A percentile compares a stretch with the other conserved stretches of the same genome.
These are phyloP conservation scores for Pythium phragmitis DNA, from an alignment of 352 stramenopile species.

Conservation along the genomic window DNA sequence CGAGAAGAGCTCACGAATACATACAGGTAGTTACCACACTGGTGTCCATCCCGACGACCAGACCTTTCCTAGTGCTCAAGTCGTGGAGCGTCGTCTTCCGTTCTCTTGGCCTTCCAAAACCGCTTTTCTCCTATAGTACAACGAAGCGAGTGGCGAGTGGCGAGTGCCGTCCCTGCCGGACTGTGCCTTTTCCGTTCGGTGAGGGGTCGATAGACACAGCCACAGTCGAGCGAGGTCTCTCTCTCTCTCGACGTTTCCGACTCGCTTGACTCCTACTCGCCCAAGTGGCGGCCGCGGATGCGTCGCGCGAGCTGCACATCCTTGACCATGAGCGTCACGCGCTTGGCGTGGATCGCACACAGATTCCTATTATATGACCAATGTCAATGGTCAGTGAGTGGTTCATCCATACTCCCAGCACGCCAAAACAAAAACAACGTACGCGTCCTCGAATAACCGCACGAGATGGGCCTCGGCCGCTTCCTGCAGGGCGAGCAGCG, in stretches of 20 bases:
- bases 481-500: constrained; percentile 92
- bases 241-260: neutral
- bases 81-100: neutral
- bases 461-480: constrained; percentile 95
- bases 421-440: constrained; percentile 31
- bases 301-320: constrained; percentile 92
- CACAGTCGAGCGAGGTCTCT: neutral
- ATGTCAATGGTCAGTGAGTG: neutral
- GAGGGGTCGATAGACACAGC: neutral
- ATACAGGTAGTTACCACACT: neutral
- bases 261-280: constrained; percentile 35
- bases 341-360: constrained; percentile 94
- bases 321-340: constrained; percentile 94
- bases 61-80: too few relatives aligned
- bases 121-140: constrained; percentile 18
- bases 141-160: neutral
- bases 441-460: constrained; percentile 93
- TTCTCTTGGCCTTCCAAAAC: neutral
- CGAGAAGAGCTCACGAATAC: neutral
- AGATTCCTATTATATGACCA: constrained; percentile 74
- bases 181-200: too few relatives aligned
- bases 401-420: too few relatives aligned
- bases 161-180: too few relatives aligned
- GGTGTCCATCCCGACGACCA: too few relatives aligned
- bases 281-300: constrained; percentile 84